Base-by-base conservation (phyloP, 192 early-diverging fungal genomes). In the Linnemannia hyalina region DNA sequence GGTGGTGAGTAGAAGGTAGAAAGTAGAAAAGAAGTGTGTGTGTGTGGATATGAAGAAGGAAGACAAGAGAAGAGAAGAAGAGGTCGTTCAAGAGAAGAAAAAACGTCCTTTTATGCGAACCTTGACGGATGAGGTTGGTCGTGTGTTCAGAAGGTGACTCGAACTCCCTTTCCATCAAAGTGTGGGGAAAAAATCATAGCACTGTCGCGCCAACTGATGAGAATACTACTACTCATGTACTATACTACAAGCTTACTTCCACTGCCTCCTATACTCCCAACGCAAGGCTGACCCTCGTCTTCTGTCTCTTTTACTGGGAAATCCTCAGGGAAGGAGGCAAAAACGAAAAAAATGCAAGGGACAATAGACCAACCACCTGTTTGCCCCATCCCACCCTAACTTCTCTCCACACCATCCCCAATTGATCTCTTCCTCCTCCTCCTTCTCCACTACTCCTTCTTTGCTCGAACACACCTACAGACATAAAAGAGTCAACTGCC, bases 131-230 rank as follows among this genome's bases (percentile, higher is more conserved):
- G 6, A 15, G 4, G 22, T 2, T 32, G 44, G 72, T 73, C 72
- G 46, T 73, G 72, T 73, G 72, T 73, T 4, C 55, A 52, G 4
- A 9, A 6, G n/a, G n/a, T 65, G 60, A 65, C 60, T 65, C 60
- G 60, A 65, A 65, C 60, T 22, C 40, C 20, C 38, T 41, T 20
- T 6, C 41, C 5, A 23, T 23, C 70, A 42, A n/a, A 63, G 75
- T 76, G 75, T 76, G 75, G 75, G 75, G 75, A 63, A 76, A 76
- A 60, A 76, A 73, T 73, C 74, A 75, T 57, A 75, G 3, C 29
- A 32, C 15, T 52, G 20, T 52, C 49, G 49, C 49, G 49, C 49
- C 18, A 0, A 22, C 20, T 52, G 49, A 52, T 52, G 49, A 52
- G 49, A 52, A 20, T 52, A 52, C 49, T 20, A 52, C 49, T 2